Base-by-base conservation (phyloP, 176 grass and related monocot species). In the Alloteropsis semialata region DNA sequence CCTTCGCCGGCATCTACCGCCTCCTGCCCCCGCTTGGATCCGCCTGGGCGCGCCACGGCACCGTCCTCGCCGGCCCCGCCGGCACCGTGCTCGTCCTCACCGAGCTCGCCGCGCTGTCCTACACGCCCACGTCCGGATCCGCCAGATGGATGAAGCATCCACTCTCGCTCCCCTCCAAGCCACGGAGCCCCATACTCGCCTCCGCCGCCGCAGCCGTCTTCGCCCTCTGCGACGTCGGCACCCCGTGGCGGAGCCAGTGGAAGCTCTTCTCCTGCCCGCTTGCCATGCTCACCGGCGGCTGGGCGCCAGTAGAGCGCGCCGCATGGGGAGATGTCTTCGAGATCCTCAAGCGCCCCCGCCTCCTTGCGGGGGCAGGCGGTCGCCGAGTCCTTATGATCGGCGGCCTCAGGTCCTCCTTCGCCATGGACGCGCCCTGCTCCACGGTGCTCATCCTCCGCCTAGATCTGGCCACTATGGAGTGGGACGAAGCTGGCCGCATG, bases 21-120 rank as follows among this genome's bases (percentile, higher is more conserved):
- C 87, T 94, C 19, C 74, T 99, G 27, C 97, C 97, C 3, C 93
- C 88, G 11, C 97, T 99, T 44, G 97, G 97, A 62, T 99, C 97
- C 62, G 97, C 97, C 32, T 99, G 97, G 97, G 90, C 97, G 27
- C 97, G 97, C 77, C 97, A 99, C 77, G 97, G 97, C 56, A 99
- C 97, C 43, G 93, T 99, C 61, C 93, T 99, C 24, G 97, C 97
- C 3, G 93, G 97, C 6, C 91, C 91, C 1, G 69, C 39, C 28
- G 97, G 97, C 59, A 25, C 77, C 1, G 93, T 89, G 5, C 87
- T 99, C 38, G 97, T 99, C 39, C 84, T 99, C 78, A 92, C 97
- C 16, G 92, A 99, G 80, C 97, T 99, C 76, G 97, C 97, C 10
- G 93, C 94, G 17, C 86, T 99, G 42, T 74, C 92, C 76, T 96